Evolutionary conservation across 768 basidiomycete genomes (phyloP).

Genomic region (Mycena rebaudengoi): DNA sequence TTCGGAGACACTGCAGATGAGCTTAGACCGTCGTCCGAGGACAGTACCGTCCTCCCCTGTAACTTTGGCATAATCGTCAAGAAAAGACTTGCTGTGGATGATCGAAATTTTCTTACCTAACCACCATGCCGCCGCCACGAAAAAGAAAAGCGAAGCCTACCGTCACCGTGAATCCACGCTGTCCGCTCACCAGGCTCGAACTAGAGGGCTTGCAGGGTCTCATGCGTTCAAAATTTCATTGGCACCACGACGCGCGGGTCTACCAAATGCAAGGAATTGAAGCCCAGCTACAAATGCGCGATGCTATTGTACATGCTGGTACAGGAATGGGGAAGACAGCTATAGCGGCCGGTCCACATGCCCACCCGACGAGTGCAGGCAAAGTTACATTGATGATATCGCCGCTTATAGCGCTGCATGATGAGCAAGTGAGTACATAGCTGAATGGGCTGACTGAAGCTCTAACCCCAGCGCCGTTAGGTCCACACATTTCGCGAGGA

Average conservation of each 20-base stretch:
- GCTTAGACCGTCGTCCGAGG: neutral
- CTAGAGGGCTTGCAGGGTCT: constrained; percentile 12
- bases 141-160: neutral
- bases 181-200: constrained; percentile 11
- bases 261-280: constrained; percentile 42
- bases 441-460: constrained; percentile 10
- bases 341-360: constrained; percentile 48
- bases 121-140: neutral
- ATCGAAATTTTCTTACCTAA: neutral
- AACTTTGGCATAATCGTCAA: neutral
- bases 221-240: constrained; percentile 31
- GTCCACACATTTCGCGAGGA: constrained; percentile 40
- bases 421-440: constrained; percentile 40
- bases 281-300: constrained; percentile 38
- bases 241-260: constrained; percentile 25
- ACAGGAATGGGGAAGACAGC: constrained; percentile 48
- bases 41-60: neutral
- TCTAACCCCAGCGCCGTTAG: constrained; percentile 22
- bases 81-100: neutral
- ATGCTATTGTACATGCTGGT: constrained; percentile 46
- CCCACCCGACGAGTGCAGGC: constrained; percentile 29
- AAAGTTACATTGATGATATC: constrained; percentile 47
- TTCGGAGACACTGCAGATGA: neutral
- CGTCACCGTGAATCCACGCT: neutral
- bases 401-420: constrained; percentile 48